Percentiles rank a stretch among this genome's conserved stretches.
Evolutionary conservation across 768 basidiomycete species (phyloP).

Genomic region (Coprinopsis strossmayeri): DNA sequence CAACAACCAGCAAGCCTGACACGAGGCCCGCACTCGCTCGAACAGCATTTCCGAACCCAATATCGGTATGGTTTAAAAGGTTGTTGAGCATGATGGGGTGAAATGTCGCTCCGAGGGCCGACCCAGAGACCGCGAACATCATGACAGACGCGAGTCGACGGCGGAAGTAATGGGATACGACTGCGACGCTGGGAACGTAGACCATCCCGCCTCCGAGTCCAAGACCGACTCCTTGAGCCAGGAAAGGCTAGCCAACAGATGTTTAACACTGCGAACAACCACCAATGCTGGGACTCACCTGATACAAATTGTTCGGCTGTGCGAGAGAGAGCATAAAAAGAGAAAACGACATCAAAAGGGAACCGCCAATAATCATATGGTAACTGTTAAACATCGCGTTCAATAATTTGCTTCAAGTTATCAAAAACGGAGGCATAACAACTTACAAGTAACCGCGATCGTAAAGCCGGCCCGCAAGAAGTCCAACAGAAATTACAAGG

Average conservation of each 20-base stretch:
- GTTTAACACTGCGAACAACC: too few species aligned
- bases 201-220: conserved; percentile 38
- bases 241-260: conserved; percentile 27
- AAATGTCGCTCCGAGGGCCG: conserved; percentile 26
- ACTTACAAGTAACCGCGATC: conserved; percentile 24
- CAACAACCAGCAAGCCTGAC: conserved; percentile 12
- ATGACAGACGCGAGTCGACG: conserved; percentile 37
- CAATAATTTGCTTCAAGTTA: not conserved
- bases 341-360: conserved; percentile 21
- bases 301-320: conserved; percentile 23
- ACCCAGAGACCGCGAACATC: conserved; percentile 25
- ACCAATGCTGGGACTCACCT: too few species aligned
- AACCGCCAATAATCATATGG: conserved; percentile 22
- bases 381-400: conserved; percentile 15
- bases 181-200: conserved; percentile 36
- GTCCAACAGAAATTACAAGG: conserved; percentile 17
- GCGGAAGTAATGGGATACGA: conserved; percentile 41
- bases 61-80: conserved; percentile 18
- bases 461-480: conserved; percentile 21
- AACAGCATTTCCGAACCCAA: conserved; percentile 14
- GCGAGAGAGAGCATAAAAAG: conserved; percentile 27
- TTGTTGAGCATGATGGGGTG: conserved; percentile 51
- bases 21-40: conserved; percentile 16
- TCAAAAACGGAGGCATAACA: not conserved
- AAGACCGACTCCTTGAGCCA: conserved; percentile 41